Evolutionary conservation across 2,329 filamentous ascomycete species (phyloP), one percentile per base, ranked within the genome.

Genomic region (Domatiomyces globalis): DNA sequence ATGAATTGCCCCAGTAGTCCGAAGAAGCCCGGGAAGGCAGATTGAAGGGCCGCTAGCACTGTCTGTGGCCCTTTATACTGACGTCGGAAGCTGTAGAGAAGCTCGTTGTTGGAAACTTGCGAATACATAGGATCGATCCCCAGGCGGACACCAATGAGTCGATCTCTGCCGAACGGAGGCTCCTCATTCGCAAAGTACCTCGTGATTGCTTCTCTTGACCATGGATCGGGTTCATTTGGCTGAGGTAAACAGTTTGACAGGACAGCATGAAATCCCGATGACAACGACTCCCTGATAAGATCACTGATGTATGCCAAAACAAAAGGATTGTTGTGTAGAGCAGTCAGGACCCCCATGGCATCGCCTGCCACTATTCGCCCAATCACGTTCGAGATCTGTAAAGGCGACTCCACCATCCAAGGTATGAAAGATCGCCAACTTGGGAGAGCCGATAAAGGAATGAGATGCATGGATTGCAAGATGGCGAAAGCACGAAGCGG

Each of bases 401-500:
- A 60, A 5, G 68, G 57, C 17, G 68, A 68, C 17, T 58, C 53
- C 39, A 57, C 52, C 22, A 64, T 63, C 48, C 70, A 69, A 2
- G 70, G 69, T 20, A 70, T 54, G 18, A 71, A 58, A 18, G 65
- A 60, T 4, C 51, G 58, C 33, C 63, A 27, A 17, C 62, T 59
- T 5, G 67, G 68, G 9, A 67, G 57, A 7, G 62, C 55, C 46
- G 61, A 59, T 25, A 63, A 52, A 19, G 65, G 65, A 17, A 72
- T 57, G 18, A 72, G 61, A 42, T 67, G 66, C 25, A 72, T 64
- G 18, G 65, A 65, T 54, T 72, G 70, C 17, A 72, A 60, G 15
- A 70, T 53, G 19, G 69, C 67, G 51, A 69, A 70, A 61, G 71
- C 66, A 51, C 71, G 67, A 22, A 66, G 61, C 54, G 71, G 68